Base-by-base conservation (phyloP, 352 stramenopile genomes). In the Phytophthora syringae region DNA sequence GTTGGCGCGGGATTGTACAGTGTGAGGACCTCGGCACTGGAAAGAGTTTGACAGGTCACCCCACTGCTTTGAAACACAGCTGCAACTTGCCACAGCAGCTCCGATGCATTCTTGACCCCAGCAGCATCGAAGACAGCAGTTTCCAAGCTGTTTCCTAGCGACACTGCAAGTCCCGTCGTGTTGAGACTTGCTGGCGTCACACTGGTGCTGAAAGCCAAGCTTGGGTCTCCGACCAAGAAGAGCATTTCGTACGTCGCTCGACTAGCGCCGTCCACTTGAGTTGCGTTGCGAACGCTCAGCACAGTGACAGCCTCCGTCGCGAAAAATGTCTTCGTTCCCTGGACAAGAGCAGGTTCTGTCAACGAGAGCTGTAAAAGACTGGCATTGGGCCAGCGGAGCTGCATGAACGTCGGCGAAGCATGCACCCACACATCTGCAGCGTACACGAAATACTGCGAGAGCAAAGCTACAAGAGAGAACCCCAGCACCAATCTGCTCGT, bases 311-410 rank as follows among this genome's bases (percentile, higher is more conserved):
- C 21, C 1, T 61, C 39, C 13, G 60, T 70, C 7, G 52, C 27
- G 27, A 68, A 77, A 40, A 74, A 80, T 10, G n/a, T 21, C 28
- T 72, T 67, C n/a, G 64, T 55, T 0, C 55, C 69, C 20, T 36
- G 16, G 22, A 60, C n/a, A 24, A 80, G 47, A 44, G 53, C 16
- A 37, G 64, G 64, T 21, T 77, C 72, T 1, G 72, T 52, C 21
- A 74, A 24, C 20, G 72, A 70, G 27, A 80, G 43, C 24, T 72
- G 65, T 15, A 76, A 36, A 12, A 77, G 55, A 63, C 63, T 72
- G 22, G 72, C 67, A 49, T 69, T 64, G 12, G 60, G 27, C 72
- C 72, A 80, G 10, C 37, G 52, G 43, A 80, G 53, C 37, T 70
- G 60, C 30, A 69, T 22, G 22, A 74, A 74, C 40, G 42, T 36